Evolutionary conservation across 352 stramenopile genomes (phyloP), one percentile per base, ranked within the genome.

Genomic region (Blastocystis sp.): DNA sequence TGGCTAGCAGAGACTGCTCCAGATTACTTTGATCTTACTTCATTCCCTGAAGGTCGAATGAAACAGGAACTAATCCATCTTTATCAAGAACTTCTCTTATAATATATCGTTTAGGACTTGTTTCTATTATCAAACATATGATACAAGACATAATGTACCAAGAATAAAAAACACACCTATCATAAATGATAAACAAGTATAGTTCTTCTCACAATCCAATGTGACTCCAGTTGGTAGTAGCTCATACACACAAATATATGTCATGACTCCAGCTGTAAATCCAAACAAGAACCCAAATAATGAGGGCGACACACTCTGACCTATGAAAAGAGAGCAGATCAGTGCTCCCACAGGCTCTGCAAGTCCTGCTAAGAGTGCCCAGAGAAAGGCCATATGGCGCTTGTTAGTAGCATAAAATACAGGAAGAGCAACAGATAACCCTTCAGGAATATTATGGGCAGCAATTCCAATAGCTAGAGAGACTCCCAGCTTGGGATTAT

Each of bases 1-100:
- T 96, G 93, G 93, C 92, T 96, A 77, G 91, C 95, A 69, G 91
- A 95, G 24, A 92, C 97, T 66, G 95, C 95, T 39, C 95, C 95
- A n/a, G 94, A 98, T 91, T 98, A 98, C 90, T 98, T 96, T 88
- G 95, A 99, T 78, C 89, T 98, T 24, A 91, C 94, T 52, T 98
- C 51, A n/a, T 83, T 83, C 0, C 71, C 71, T 0, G 71, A 83
- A 29, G 71, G 71, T 52, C 56, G 71, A 5, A 83, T 83, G 71
- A 83, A 83, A 27, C 42, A 61, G 51, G 71, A 83, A n/a, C 52
- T 83, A 12, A 27, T 83, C 16, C 27, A 24, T 65, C 29, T 83
- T 7, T 83, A 83, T 65, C 35, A 49, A 56, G 43, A 52, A 56
- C 27, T 77, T 42, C 19, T 77, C n/a, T 46, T 73, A 39, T 73